Percentiles rank a stretch among this genome's conserved stretches.
Conservation (phyloP, 805 yeast species). For the Jamesozyma jinghongensis region DNA sequence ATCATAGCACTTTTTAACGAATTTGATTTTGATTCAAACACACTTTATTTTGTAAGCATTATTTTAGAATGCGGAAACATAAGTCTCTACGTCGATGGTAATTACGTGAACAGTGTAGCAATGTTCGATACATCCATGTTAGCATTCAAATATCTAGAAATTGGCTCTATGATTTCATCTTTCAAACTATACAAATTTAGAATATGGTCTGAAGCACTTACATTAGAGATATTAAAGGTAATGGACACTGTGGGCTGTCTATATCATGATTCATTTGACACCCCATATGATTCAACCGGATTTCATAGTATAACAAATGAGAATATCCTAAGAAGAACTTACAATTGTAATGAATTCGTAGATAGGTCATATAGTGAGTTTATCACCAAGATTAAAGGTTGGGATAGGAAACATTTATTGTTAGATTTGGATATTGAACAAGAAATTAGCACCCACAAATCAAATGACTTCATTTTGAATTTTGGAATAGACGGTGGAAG, state of each 20-base stretch:
- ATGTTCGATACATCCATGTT: slow-evolving; percentile 11
- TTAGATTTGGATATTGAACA: slow-evolving; percentile 9
- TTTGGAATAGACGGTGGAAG: slow-evolving; percentile 2
- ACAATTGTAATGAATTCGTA: not conserved
- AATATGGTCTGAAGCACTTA: slow-evolving; percentile 8
- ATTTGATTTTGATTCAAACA: slow-evolving; percentile 18
- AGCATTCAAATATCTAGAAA: slow-evolving; percentile 13
- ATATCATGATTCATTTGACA: not conserved
- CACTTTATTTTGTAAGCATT: slow-evolving; percentile 15
- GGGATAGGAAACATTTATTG: not conserved
- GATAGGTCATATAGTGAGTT: not conserved
- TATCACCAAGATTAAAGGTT: not conserved
- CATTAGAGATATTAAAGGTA: slow-evolving; percentile 2
- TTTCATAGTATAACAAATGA: not conserved
- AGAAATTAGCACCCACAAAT: slow-evolving; percentile 9
- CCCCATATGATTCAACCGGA: slow-evolving; percentile 1
- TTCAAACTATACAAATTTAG: slow-evolving; percentile 20
- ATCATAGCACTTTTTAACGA: slow-evolving; percentile 23
- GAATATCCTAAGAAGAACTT: slow-evolving; percentile 2
- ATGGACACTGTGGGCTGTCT: slow-evolving; percentile 1
- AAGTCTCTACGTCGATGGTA: slow-evolving; percentile 19
- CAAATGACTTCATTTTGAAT: slow-evolving; percentile 3
- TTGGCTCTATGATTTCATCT: slow-evolving; percentile 29
- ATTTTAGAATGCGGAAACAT: slow-evolving; percentile 8
- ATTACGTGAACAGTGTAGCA: slow-evolving; percentile 13